Evolutionary conservation across 78 protist genomes (phyloP), one percentile per base, ranked within the genome.

Genomic region (Tieghemostelium lacteum): DNA sequence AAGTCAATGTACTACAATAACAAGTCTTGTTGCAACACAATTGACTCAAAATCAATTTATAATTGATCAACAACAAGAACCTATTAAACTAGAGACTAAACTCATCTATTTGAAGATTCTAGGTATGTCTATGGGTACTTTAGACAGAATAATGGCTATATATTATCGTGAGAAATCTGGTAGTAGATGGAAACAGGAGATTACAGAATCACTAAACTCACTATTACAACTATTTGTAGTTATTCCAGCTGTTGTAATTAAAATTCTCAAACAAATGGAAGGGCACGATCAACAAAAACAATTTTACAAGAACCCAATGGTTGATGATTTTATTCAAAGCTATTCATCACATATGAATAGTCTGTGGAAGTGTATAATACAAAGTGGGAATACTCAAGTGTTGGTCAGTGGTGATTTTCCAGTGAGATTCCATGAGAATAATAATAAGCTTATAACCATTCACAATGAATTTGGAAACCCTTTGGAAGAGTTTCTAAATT

Each of bases 311-410:
- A 57, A 16, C 26, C 26, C 52, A 10, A 14, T 14, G n/a, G 10
- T 57, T n/a, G 77, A 71, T 0, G 77, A 71, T 36, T 71, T 71
- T 33, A 28, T 71, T 28, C 33, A 33, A 31, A 24, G n/a, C 50
- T 71, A 71, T 71, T 24, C 63, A 8, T 29, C 8, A 1, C 29
- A 42, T n/a, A n/a, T n/a, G n/a, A n/a, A n/a, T n/a, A n/a, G n/a
- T n/a, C n/a, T n/a, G n/a, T n/a, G n/a, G n/a, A n/a, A n/a, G n/a
- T n/a, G n/a, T n/a, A n/a, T n/a, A n/a, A n/a, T n/a, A n/a, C n/a
- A n/a, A n/a, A n/a, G n/a, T n/a, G n/a, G n/a, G n/a, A n/a, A n/a
- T n/a, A n/a, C n/a, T n/a, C n/a, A n/a, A n/a, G n/a, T n/a, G n/a
- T n/a, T n/a, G n/a, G n/a, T 71, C 26, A 54, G 50, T 40, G 77